phyloP scores from a whole-genome alignment of 108 stramenopile species.

The Cyclotella choctawhatcheeana region DNA sequence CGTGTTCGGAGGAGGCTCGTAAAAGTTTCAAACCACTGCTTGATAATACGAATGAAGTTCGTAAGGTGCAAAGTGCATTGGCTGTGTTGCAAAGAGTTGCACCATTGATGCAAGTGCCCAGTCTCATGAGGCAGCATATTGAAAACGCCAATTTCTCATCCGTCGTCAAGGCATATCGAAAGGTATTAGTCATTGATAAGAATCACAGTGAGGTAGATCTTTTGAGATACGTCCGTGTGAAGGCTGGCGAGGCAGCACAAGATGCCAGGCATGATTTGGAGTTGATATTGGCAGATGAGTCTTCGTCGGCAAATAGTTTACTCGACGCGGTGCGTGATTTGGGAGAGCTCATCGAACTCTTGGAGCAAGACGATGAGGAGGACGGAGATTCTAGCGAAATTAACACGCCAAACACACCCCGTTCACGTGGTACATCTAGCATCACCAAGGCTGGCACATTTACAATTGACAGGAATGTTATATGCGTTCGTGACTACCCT shows the following conservation, averaged over 20 bases:
- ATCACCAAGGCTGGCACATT: slow-evolving; percentile 53
- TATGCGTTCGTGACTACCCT: slow-evolving; percentile 78
- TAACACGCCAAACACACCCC: slow-evolving; percentile 24
- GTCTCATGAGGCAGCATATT: slow-evolving; percentile 86
- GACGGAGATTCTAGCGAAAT: slow-evolving; percentile 10
- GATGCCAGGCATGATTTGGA: slow-evolving; percentile 84
- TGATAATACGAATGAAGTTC: slow-evolving; percentile 90
- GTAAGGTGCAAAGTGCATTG: slow-evolving; percentile 86
- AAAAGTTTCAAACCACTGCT: slow-evolving; percentile 88
- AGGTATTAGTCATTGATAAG: slow-evolving; percentile 81
- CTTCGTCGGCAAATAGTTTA: slow-evolving; percentile 61
- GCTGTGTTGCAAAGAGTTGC: slow-evolving; percentile 85
- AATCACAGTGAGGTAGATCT: slow-evolving; percentile 78
- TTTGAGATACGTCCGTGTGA: slow-evolving; percentile 74
- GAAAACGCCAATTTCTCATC: slow-evolving; percentile 84
- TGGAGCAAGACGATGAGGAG: slow-evolving; percentile 57
- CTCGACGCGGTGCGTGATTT: slow-evolving; percentile 86
- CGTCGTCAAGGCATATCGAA: slow-evolving; percentile 88
- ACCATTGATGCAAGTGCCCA: slow-evolving; percentile 81
- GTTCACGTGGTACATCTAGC: slow-evolving; percentile 18
- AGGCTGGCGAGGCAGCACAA: slow-evolving; percentile 81
- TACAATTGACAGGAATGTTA: slow-evolving; percentile 63
- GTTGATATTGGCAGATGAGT: slow-evolving; percentile 76
- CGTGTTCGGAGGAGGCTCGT: slow-evolving; percentile 77
- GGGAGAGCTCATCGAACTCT: slow-evolving; percentile 78